Percentiles rank a stretch among this genome's conserved stretches.
Conservation (phyloP, 306 rosid genomes). For the Castanea sativa region DNA sequence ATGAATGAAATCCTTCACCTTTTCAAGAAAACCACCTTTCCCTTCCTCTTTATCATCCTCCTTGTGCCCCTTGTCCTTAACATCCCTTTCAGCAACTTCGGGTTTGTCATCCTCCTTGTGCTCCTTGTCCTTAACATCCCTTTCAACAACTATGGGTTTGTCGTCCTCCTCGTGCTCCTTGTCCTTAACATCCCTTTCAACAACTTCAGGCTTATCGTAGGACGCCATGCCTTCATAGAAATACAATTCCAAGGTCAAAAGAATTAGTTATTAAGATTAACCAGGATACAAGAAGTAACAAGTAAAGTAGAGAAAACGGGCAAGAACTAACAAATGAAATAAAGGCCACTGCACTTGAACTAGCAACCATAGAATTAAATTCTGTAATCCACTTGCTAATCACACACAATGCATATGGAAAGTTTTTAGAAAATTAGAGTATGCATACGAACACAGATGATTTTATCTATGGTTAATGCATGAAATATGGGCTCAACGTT, state of each 20-base stretch:
- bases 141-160: slow-evolving; percentile 37
- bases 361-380: not conserved
- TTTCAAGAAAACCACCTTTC: slow-evolving; percentile 75
- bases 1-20: slow-evolving; percentile 88
- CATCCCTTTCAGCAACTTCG: slow-evolving; percentile 55
- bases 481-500: not conserved
- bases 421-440: not conserved
- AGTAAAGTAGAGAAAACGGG: not conserved
- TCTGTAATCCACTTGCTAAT: not conserved
- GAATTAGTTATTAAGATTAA: slow-evolving; percentile 24
- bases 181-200: slow-evolving; percentile 53
- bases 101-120: slow-evolving; percentile 27
- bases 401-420: not conserved
- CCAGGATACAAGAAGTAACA: not conserved
- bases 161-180: slow-evolving; percentile 46
- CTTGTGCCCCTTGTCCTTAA: slow-evolving; percentile 45
- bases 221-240: slow-evolving; percentile 53
- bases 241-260: not conserved
- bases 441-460: not conserved
- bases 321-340: not conserved
- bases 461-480: not conserved
- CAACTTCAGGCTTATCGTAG: slow-evolving; percentile 54
- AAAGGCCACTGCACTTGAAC: not conserved
- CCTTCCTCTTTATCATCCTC: slow-evolving; percentile 49
- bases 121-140: slow-evolving; percentile 50